Evolutionary conservation across 371 early-diverging fungal species (phyloP).

Genomic region (Thermomucor indicae-seudaticae): DNA sequence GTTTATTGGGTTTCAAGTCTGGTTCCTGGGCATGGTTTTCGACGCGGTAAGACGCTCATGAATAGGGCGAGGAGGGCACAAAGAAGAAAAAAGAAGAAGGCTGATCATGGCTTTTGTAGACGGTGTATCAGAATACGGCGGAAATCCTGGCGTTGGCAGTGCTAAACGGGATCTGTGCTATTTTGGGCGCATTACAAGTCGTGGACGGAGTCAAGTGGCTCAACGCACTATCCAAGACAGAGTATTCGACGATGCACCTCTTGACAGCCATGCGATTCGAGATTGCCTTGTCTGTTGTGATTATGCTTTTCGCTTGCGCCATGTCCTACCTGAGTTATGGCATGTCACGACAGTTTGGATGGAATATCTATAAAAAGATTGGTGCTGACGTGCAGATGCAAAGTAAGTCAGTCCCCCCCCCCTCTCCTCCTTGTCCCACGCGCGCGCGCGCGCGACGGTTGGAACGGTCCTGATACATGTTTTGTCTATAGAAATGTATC

Average conservation of each 20-base stretch:
- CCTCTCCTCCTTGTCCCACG: no score
- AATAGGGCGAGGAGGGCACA: no score
- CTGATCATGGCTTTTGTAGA: slow-evolving; percentile 35
- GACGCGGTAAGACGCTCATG: slow-evolving; percentile 35
- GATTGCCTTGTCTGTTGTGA: slow-evolving; percentile 30
- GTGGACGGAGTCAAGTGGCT: slow-evolving; percentile 46
- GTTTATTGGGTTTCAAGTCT: slow-evolving; percentile 35
- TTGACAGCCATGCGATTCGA: slow-evolving; percentile 36
- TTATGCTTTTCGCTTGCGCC: slow-evolving; percentile 26
- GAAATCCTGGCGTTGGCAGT: slow-evolving; percentile 39
- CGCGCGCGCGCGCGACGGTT: background rate
- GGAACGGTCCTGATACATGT: background rate
- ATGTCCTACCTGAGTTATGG: slow-evolving; percentile 29
- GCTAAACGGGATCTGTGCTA: slow-evolving; percentile 38
- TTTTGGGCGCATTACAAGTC: slow-evolving; percentile 40
- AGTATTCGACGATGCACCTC: slow-evolving; percentile 16
- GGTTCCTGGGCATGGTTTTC: slow-evolving; percentile 39
- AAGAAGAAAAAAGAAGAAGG: no score
- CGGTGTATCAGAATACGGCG: slow-evolving; percentile 39
- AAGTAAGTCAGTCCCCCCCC: slow-evolving; percentile 18
- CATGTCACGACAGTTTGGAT: slow-evolving; percentile 35
- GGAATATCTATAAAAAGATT: slow-evolving; percentile 40
- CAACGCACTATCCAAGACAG: slow-evolving; percentile 11
- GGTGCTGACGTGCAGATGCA: slow-evolving; percentile 33
- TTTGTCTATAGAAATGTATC: slow-evolving; percentile 31